Evolutionary conservation across 306 rosid species (phyloP), one percentile per base, ranked within the genome.

Genomic region (Neltuma alba): DNA sequence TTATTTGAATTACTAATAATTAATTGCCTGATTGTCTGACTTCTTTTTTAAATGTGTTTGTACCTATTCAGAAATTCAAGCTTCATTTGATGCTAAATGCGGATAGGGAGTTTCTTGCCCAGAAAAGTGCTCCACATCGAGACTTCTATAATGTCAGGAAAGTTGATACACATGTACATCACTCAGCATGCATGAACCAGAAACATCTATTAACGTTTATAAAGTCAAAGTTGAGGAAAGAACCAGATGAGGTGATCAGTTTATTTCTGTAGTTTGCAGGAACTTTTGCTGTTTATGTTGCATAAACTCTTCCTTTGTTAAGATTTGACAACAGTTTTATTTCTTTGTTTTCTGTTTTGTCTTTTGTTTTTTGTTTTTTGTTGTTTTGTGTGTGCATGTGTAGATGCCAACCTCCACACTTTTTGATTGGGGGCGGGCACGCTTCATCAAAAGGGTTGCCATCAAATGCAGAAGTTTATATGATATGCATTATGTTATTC

Each of bases 161-260:
- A 87, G 98, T 96, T 55, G 99, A 96, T 79, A 96, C 99, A 7
- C 99, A 96, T 87, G 97, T 96, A 72, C 99, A 96, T 87, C 99
- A 96, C 82, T 91, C 99, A 12, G 99, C 99, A 36, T 96, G 98
- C 91, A 96, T 96, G 99, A 96, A 96, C 88, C 99, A 96, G 89
- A 96, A 96, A 70, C 98, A 93, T 90, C 96, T 96, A 58, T 85
- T 96, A 75, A 89, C 98, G 85, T 96, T 96, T 89, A 96, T 96
- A 77, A 96, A 96, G 88, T 96, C 99, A 81, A 96, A 96, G 89
- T 88, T 96, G 87, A 93, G 98, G 85, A 96, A 96, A 87, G 99
- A 96, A 87, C 99, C 99, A 27, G 99, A 90, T 81, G 99, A 96
- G 99, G 99, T 96, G 89, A 70, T 70, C 55, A 34, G 25, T 74